Evolutionary conservation across 1,284 basidiomycete species (phyloP), one percentile per base, ranked within the genome.

Genomic region (Fomitopsis schrenkii): DNA sequence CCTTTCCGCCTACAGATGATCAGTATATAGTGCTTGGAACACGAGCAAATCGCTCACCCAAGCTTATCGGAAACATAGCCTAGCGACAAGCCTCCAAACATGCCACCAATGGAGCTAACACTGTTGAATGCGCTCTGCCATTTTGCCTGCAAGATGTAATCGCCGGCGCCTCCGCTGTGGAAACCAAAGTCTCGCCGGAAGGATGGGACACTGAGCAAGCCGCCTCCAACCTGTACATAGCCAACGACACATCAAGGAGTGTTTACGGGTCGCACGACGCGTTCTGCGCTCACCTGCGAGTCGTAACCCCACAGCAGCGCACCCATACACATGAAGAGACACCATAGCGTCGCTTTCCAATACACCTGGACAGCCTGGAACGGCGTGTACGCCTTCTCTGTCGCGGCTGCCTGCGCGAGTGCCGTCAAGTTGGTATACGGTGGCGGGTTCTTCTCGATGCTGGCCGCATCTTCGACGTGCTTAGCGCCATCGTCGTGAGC

Each of bases 281-380:
- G 6, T 22, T 10, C 14, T 10, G n/a, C 14, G 26, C 60, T 52
- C 57, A 62, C 60, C 48, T 62, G 60, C 19, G 60, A 62, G 28
- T 62, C 60, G 28, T 62, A 62, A 17, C 60, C 60, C 60, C 60
- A 62, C 41, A 62, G 44, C 28, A 62, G 52, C 10, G 60, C 60
- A 26, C 60, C 60, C 61, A 62, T 62, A 38, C 61, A 62, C 61
- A 62, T 62, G 54, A 62, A 62, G 38, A 62, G 50, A 59, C 61
- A 59, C 61, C 61, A 62, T 28, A 62, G 38, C 3, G 57, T 59
- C 53, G 61, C 61, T 52, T 58, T 26, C 61, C 61, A 62, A 36
- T 62, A 62, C 12, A 57, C 30, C 26, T 44, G 61, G 38, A 57
- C 57, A 19, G 61, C 61, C 36, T 62, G 50, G 7, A 55, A 28